phyloP scores from a whole-genome alignment of 371 early-diverging fungal species.

The Mortierella sp. region DNA sequence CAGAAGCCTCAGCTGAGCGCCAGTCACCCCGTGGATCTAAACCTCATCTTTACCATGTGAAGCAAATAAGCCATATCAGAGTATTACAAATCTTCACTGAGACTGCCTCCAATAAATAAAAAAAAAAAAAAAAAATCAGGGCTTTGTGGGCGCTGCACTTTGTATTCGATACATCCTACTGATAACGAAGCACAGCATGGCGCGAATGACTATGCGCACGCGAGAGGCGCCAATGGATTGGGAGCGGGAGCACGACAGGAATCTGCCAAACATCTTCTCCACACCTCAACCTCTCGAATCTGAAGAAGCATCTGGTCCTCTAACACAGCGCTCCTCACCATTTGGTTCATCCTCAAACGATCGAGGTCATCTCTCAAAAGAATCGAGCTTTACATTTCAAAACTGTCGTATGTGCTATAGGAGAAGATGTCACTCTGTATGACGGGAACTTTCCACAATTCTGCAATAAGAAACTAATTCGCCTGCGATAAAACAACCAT shows the following conservation, averaged over 20 bases:
- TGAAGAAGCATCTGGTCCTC: neutral
- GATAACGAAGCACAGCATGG: conserved; percentile 16
- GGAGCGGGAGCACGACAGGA: conserved; percentile 51
- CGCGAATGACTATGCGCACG: conserved; percentile 45
- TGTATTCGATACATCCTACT: neutral
- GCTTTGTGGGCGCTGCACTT: neutral
- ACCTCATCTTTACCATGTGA: conserved; percentile 75
- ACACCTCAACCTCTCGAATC: conserved; percentile 19
- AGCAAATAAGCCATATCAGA: neutral
- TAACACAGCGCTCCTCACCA: neutral
- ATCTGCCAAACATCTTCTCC: conserved; percentile 42
- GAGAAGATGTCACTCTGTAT: neutral
- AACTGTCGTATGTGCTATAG: conserved; percentile 21
- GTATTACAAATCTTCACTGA: neutral
- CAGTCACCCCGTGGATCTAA: conserved; percentile 85
- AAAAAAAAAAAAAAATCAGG: conserved; percentile 4
- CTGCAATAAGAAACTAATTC: neutral
- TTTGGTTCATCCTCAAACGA: conserved; percentile 8
- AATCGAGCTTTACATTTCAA: conserved; percentile 29
- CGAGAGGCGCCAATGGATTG: conserved; percentile 56
- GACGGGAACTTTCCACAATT: neutral
- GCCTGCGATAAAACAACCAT: no score
- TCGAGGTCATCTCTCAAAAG: conserved; percentile 15
- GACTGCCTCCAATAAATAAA: neutral
- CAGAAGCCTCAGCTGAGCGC: conserved; percentile 90